Evolutionary conservation across 2,329 filamentous ascomycete species (phyloP).

Genomic region (Chaetomium sp.): DNA sequence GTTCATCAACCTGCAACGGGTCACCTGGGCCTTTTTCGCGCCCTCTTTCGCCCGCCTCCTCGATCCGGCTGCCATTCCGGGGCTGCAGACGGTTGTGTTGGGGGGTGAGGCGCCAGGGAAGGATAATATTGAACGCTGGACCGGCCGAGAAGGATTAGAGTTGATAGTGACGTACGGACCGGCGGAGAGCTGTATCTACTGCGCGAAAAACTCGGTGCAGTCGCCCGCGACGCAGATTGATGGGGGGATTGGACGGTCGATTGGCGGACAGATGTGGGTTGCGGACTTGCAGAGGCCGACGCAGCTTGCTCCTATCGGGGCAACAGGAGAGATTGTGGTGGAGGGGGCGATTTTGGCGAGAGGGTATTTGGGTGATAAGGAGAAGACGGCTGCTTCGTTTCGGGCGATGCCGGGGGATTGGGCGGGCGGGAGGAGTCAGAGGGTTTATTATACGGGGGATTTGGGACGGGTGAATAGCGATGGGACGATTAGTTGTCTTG

Average conservation of each 20-base stretch:
- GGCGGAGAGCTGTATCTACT: conserved; percentile 17
- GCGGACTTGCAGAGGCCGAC: conserved; percentile 13
- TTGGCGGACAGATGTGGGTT: conserved; percentile 9
- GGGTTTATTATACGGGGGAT: conserved; percentile 37
- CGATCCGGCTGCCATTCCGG: conserved; percentile 18
- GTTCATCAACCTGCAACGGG: conserved; percentile 14
- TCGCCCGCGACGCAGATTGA: conserved; percentile 3
- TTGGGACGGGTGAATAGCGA: conserved; percentile 19
- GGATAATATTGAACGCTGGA: conserved; percentile 18
- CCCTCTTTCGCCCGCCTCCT: conserved; percentile 22
- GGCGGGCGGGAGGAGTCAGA: conserved; percentile 13
- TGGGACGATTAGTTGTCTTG: conserved; percentile 19
- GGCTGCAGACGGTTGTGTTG: conserved; percentile 18
- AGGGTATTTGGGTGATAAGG: conserved; percentile 19
- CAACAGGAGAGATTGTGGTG: conserved; percentile 19
- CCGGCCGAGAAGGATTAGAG: conserved; percentile 2
- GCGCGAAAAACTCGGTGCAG: conserved; percentile 3
- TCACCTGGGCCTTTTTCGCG: conserved; percentile 22
- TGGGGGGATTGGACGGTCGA: conserved; percentile 7
- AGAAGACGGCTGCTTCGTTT: conserved; percentile 33
- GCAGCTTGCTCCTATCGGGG: conserved; percentile 16
- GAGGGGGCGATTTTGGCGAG: conserved; percentile 16
- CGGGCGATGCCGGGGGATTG: background rate
- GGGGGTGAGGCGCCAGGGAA: conserved; percentile 21
- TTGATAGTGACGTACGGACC: conserved; percentile 20